These are phyloP conservation scores for Fabrea salina DNA, from an alignment of 169 alveolate species.

Conservation along the genomic window DNA sequence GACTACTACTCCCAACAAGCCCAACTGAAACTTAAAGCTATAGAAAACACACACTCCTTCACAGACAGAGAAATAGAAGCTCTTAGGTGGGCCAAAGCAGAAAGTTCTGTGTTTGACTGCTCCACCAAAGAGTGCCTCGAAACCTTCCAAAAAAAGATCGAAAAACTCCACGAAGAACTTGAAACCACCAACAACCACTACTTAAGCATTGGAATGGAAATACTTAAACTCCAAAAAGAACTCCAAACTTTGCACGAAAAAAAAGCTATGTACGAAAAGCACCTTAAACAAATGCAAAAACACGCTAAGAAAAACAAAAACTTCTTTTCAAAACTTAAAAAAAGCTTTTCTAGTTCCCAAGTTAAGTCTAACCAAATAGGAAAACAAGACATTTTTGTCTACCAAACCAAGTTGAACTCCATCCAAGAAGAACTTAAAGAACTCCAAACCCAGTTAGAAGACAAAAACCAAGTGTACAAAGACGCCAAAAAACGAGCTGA, in stretches of 20 bases:
- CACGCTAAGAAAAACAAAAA: not conserved
- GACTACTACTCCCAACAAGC: slow-evolving; percentile 48
- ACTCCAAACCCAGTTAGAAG: slow-evolving; percentile 37
- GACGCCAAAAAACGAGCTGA: slow-evolving; percentile 38
- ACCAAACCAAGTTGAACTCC: not conserved
- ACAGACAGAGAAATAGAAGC: slow-evolving; percentile 40
- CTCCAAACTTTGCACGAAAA: slow-evolving; percentile 18
- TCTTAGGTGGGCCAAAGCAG: slow-evolving; percentile 44
- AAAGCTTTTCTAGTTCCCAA: not conserved
- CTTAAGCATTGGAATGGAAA: not conserved
- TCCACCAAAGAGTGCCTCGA: slow-evolving; percentile 41
- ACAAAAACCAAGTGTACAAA: slow-evolving; percentile 35
- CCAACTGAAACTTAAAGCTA: slow-evolving; percentile 33
- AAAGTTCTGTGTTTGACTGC: slow-evolving; percentile 36
- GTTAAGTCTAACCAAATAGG: not conserved
- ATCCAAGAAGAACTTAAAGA: not conserved
- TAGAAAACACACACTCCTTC: not conserved
- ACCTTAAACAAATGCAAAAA: slow-evolving; percentile 13
- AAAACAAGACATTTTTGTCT: not conserved
- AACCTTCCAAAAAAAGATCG: slow-evolving; percentile 50
- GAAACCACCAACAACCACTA: slow-evolving; percentile 25
- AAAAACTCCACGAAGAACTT: slow-evolving; percentile 39
- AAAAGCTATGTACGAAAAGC: not conserved
- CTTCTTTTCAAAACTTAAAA: not conserved
- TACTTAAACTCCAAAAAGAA: not conserved